These are phyloP conservation scores for Naegleria gruberi DNA, from an alignment of 208 protist species.

Conservation along the genomic window DNA sequence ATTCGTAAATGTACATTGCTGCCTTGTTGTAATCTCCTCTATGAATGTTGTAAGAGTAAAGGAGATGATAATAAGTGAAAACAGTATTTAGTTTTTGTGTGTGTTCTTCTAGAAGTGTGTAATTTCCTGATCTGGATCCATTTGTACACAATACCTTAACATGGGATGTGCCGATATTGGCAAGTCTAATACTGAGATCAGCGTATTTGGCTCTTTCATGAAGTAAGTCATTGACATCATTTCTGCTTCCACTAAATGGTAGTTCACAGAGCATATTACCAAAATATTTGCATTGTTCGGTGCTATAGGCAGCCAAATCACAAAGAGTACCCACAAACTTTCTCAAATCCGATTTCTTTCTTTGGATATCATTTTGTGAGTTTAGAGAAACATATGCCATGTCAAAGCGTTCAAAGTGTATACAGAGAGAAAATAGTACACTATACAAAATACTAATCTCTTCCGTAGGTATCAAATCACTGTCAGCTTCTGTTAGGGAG, in stretches of 20 bases:
- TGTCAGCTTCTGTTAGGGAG: not conserved
- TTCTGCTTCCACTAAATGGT: not conserved
- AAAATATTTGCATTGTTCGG: not conserved
- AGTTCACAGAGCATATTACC: not conserved
- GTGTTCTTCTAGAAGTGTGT: not conserved
- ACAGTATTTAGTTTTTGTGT: not conserved
- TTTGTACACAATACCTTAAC: not conserved
- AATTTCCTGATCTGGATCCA: not conserved
- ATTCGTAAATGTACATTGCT: not conserved
- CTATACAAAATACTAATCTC: not conserved
- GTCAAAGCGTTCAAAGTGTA: not conserved
- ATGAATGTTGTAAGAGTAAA: not conserved
- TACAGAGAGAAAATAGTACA: not conserved
- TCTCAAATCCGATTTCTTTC: not conserved
- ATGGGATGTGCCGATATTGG: not conserved
- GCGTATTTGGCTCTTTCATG: not conserved
- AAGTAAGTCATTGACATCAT: not conserved
- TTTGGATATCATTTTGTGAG: not conserved
- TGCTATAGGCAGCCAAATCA: not conserved
- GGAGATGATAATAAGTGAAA: not conserved
- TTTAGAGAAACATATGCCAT: not conserved
- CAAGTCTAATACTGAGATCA: not conserved
- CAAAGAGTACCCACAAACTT: not conserved
- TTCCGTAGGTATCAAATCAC: not conserved
- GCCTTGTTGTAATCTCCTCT: not conserved